These are phyloP conservation scores for Penicillium fimorum DNA, from an alignment of 495 filamentous ascomycete genomes.

Conservation along the genomic window DNA sequence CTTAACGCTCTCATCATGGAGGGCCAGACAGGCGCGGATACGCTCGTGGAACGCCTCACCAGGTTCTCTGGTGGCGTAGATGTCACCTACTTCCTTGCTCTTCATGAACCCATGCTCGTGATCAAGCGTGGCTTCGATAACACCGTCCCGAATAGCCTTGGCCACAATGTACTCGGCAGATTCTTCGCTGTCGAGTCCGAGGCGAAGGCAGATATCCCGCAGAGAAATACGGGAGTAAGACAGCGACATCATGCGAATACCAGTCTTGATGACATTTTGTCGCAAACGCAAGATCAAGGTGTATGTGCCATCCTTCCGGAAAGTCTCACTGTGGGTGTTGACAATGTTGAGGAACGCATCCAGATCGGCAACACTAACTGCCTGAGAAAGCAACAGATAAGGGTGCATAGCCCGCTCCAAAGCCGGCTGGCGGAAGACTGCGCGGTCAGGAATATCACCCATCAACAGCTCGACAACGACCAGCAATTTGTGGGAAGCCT, in stretches of 20 bases:
- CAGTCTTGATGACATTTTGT: constrained; percentile 99
- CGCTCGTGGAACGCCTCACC: constrained; percentile 96
- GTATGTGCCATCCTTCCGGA: constrained; percentile 92
- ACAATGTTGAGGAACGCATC: constrained; percentile 87
- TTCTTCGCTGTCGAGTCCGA: constrained; percentile 90
- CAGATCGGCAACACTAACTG: constrained; percentile 90
- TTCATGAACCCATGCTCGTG: constrained; percentile 97
- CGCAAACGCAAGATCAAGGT: constrained; percentile 89
- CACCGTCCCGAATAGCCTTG: constrained; percentile 96
- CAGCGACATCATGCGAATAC: constrained; percentile 97
- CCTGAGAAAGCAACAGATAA: constrained; percentile 89
- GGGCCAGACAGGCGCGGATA: constrained; percentile 81
- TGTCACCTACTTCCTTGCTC: constrained; percentile 91
- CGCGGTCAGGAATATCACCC: constrained; percentile 96
- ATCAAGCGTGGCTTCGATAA: constrained; percentile 93
- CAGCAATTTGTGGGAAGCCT: constrained; percentile 89
- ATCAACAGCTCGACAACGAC: constrained; percentile 95
- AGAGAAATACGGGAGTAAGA: constrained; percentile 98
- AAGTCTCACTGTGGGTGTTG: constrained; percentile 72
- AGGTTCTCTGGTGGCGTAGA: constrained; percentile 93
- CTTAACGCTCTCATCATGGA: constrained; percentile 98
- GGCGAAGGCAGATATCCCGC: constrained; percentile 91
- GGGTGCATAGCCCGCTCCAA: constrained; percentile 85
- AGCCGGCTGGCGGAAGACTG: constrained; percentile 82
- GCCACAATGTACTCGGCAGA: constrained; percentile 98